Evolutionary conservation across 345 rosid species (phyloP).

Genomic region (Eucalyptus curtisii): DNA sequence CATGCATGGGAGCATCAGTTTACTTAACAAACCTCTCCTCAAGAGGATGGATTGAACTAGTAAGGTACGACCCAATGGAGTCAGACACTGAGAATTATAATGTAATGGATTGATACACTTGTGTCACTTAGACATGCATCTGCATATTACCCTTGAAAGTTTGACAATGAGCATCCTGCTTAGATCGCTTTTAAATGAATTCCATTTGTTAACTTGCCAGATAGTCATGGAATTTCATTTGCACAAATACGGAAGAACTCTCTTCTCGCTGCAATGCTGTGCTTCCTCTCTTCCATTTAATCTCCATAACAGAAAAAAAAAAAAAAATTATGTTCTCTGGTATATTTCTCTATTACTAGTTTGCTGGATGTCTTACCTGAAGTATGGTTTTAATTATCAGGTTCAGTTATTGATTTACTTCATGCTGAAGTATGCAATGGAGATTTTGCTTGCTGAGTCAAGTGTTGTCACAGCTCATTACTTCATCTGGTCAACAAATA

Average conservation of each 20-base stretch:
- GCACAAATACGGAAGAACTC: neutral
- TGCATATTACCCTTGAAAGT: neutral
- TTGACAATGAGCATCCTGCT: neutral
- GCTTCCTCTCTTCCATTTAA: neutral
- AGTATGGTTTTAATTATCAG: constrained; percentile 12
- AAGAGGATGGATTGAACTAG: neutral
- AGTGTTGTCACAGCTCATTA: constrained; percentile 86
- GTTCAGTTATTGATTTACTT: constrained; percentile 95
- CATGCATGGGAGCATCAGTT: neutral
- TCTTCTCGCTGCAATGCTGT: neutral
- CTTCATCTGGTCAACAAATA: constrained; percentile 68
- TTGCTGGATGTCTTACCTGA: neutral
- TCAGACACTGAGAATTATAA: neutral
- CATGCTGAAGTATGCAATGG: constrained; percentile 95
- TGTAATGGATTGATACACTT: neutral
- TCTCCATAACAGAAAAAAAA: neutral
- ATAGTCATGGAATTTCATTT: neutral
- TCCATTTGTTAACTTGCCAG: neutral
- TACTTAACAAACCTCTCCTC: neutral
- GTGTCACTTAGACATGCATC: neutral
- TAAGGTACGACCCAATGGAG: neutral
- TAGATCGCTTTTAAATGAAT: neutral
- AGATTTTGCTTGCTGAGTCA: constrained; percentile 88
- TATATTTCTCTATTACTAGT: neutral
- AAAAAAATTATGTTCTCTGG: neutral